phyloP scores from a whole-genome alignment of 176 grass and related monocot species.

The Aechmea fasciata region DNA sequence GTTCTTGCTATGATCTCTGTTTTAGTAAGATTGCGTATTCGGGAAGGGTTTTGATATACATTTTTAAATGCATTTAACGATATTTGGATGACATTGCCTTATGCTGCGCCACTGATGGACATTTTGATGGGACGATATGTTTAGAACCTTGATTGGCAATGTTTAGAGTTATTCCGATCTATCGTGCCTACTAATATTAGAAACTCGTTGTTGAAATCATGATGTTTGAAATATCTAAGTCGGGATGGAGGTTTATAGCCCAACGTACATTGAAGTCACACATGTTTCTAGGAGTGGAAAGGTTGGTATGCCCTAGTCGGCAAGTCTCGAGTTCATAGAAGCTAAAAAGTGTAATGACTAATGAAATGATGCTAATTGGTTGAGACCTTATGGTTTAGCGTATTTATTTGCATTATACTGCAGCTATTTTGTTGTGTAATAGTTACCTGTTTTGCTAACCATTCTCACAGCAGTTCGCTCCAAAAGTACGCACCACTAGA shows the following conservation, averaged over 20 bases:
- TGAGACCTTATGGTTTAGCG: not conserved
- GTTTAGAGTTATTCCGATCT: not conserved
- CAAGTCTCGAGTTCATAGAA: too few species aligned
- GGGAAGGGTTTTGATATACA: too few species aligned
- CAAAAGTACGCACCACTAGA: slow-evolving; percentile 74
- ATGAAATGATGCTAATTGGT: not conserved
- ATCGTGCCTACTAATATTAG: not conserved
- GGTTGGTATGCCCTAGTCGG: not conserved
- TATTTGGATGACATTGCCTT: too few species aligned
- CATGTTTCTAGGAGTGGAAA: not conserved
- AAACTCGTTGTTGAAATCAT: not conserved
- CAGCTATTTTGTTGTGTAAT: slow-evolving; percentile 5
- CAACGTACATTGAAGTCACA: not conserved
- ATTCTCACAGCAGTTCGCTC: slow-evolving; percentile 48
- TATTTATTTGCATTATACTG: slow-evolving; percentile 5
- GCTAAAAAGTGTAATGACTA: too few species aligned
- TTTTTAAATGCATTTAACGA: too few species aligned
- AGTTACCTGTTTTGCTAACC: not conserved
- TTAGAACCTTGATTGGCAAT: not conserved
- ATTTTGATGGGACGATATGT: not conserved
- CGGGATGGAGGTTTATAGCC: not conserved
- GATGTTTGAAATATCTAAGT: not conserved
- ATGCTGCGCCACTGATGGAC: too few species aligned
- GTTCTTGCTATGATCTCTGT: too few species aligned
- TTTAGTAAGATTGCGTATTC: too few species aligned